phyloP scores from a whole-genome alignment of 164 flowering plant genomes.

The Macadamia integrifolia region DNA sequence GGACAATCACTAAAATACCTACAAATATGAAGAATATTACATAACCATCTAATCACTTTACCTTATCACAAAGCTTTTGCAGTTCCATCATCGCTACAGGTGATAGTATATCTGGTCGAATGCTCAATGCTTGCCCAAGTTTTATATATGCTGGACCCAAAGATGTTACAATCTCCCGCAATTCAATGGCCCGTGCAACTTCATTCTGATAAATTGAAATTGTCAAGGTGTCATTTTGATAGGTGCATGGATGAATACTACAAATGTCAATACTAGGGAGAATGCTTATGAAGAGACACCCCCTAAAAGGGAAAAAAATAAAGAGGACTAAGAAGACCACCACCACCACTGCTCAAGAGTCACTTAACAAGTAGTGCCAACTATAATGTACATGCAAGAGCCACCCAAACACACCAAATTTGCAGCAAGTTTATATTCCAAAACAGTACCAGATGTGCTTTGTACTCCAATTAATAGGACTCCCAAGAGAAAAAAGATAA shows the following conservation, averaged over 20 bases:
- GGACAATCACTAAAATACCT: neutral
- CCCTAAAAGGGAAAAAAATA: too few species aligned
- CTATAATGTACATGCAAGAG: neutral
- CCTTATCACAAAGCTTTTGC: slow-evolving; percentile 99
- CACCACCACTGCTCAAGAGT: too few species aligned
- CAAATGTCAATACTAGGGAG: too few species aligned
- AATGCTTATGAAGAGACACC: too few species aligned
- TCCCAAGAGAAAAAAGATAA: too few species aligned
- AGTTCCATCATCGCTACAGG: slow-evolving; percentile 93
- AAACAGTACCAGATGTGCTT: too few species aligned
- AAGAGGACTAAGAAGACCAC: too few species aligned
- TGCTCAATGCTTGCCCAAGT: slow-evolving; percentile 98
- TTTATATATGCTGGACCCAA: slow-evolving; percentile 99
- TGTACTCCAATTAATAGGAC: too few species aligned
- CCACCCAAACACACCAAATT: too few species aligned
- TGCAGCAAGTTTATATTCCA: too few species aligned
- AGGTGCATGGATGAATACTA: neutral
- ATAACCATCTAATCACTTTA: slow-evolving; percentile 15
- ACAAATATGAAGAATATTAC: slow-evolving; percentile 1
- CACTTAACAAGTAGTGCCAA: too few species aligned
- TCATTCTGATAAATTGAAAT: slow-evolving; percentile 55
- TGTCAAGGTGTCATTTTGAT: neutral
- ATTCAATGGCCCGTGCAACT: slow-evolving; percentile 94
- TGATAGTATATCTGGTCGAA: slow-evolving; percentile 94
- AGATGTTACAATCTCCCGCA: slow-evolving; percentile 95